Evolutionary conservation across 352 stramenopile genomes (phyloP).

Genomic region (Phytophthora cactorum): DNA sequence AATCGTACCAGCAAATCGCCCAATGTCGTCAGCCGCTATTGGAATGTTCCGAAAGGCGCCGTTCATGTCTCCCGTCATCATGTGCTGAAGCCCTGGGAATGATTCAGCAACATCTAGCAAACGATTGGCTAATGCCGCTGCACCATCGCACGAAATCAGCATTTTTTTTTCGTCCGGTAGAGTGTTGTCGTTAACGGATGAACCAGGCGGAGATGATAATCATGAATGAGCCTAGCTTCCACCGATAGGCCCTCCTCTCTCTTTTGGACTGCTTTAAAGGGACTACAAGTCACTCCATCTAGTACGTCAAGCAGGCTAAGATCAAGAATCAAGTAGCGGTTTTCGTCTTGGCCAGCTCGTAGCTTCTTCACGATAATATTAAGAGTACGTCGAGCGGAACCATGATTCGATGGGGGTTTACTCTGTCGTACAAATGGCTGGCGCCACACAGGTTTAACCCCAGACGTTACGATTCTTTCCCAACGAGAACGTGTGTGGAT

Average conservation of each 20-base stretch:
- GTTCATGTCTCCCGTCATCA: slow-evolving; percentile 12
- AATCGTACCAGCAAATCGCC: slow-evolving; percentile 11
- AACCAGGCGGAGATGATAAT: neutral
- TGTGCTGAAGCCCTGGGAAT: neutral
- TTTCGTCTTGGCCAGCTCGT: slow-evolving; percentile 13
- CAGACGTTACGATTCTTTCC: no score
- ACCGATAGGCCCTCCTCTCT: neutral
- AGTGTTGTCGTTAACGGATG: slow-evolving; percentile 17
- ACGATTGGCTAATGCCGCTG: neutral
- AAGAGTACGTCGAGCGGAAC: slow-evolving; percentile 1
- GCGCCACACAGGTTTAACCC: neutral
- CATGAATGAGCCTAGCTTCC: slow-evolving; percentile 18
- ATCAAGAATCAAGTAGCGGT: slow-evolving; percentile 21
- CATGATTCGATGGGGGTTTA: slow-evolving; percentile 8
- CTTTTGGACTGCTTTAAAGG: slow-evolving; percentile 19
- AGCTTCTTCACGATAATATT: slow-evolving; percentile 22
- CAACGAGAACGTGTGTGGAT: no score
- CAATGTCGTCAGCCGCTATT: neutral
- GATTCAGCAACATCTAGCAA: slow-evolving; percentile 3
- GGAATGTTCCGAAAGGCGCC: slow-evolving; percentile 10
- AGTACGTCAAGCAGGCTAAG: slow-evolving; percentile 1
- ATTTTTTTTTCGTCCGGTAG: neutral
- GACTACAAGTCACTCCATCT: slow-evolving; percentile 10
- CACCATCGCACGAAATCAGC: slow-evolving; percentile 1
- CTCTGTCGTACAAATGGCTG: neutral